Evolutionary conservation across 2,329 filamentous ascomycete species (phyloP).

Genomic region (Penicillium sclerotigenum): DNA sequence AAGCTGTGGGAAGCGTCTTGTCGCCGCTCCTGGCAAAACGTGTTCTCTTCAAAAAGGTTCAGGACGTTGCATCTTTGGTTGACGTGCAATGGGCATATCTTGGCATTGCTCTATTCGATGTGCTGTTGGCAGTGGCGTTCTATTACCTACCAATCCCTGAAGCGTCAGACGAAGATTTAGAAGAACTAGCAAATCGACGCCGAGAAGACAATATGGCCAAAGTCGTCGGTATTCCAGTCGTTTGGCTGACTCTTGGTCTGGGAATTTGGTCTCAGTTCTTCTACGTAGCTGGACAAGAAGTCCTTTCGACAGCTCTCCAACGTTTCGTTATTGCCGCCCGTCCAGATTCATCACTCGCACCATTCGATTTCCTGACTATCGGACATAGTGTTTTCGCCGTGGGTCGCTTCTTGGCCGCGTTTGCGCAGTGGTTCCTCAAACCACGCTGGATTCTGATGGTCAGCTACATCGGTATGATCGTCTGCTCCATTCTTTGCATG

Average conservation of each 20-base stretch:
- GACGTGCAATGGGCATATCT: slow-evolving; percentile 65
- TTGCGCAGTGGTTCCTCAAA: slow-evolving; percentile 53
- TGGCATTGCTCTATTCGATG: slow-evolving; percentile 60
- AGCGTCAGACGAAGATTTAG: slow-evolving; percentile 59
- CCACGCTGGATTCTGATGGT: slow-evolving; percentile 57
- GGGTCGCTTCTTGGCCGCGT: slow-evolving; percentile 56
- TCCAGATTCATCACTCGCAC: slow-evolving; percentile 30
- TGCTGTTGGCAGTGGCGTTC: slow-evolving; percentile 57
- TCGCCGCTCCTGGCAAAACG: slow-evolving; percentile 59
- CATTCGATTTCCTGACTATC: slow-evolving; percentile 51
- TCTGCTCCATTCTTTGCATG: slow-evolving; percentile 53
- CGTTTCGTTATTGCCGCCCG: slow-evolving; percentile 44
- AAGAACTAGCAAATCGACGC: slow-evolving; percentile 52
- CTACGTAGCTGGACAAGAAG: slow-evolving; percentile 61
- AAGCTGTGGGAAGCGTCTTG: slow-evolving; percentile 58
- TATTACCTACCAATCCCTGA: slow-evolving; percentile 62
- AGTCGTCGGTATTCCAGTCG: slow-evolving; percentile 47
- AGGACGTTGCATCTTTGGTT: slow-evolving; percentile 52
- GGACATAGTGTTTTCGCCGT: slow-evolving; percentile 58
- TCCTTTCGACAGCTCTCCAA: slow-evolving; percentile 49
- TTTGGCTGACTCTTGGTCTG: slow-evolving; percentile 56
- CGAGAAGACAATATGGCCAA: slow-evolving; percentile 49
- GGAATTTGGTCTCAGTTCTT: slow-evolving; percentile 57
- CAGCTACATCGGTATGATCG: slow-evolving; percentile 53
- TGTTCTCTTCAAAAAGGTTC: slow-evolving; percentile 54